These are phyloP conservation scores for Starmerella apicola DNA, from an alignment of 805 yeast species.

Conservation along the genomic window DNA sequence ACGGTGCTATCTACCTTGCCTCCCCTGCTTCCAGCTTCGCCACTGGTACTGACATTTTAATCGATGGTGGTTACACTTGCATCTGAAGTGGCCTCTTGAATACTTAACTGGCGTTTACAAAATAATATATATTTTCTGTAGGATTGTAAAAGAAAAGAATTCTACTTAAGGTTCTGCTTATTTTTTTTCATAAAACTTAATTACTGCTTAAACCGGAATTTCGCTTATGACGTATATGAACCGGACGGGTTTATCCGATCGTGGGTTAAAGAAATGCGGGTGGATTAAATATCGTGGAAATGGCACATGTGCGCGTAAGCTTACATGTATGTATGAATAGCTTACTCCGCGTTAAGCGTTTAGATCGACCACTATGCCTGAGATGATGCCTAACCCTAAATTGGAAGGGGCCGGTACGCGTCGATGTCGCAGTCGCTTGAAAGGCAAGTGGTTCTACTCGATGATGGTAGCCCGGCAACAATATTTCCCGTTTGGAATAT, in stretches of 20 bases:
- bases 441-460: constrained; percentile 53
- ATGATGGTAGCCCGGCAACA: constrained; percentile 86
- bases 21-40: constrained; percentile 46
- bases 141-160: not conserved
- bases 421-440: constrained; percentile 2
- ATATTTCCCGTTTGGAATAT: constrained; percentile 69
- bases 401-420: not conserved
- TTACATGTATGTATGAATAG: too few species aligned
- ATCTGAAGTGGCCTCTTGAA: constrained; percentile 18
- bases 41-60: constrained; percentile 54
- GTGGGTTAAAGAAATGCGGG: too few species aligned
- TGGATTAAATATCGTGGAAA: too few species aligned
- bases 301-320: too few species aligned
- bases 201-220: too few species aligned
- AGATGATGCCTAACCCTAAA: not conserved
- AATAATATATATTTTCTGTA: too few species aligned
- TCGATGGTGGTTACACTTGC: constrained; percentile 47
- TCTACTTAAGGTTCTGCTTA: not conserved
- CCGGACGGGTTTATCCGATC: too few species aligned
- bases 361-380: too few species aligned
- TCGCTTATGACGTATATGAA: too few species aligned
- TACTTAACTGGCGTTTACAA: not conserved
- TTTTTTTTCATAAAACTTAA: too few species aligned
- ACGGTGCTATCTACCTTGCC: constrained; percentile 51
- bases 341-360: too few species aligned